Conservation (phyloP, 192 early-diverging fungal genomes). For the Pilobolus umbonatus region DNA sequence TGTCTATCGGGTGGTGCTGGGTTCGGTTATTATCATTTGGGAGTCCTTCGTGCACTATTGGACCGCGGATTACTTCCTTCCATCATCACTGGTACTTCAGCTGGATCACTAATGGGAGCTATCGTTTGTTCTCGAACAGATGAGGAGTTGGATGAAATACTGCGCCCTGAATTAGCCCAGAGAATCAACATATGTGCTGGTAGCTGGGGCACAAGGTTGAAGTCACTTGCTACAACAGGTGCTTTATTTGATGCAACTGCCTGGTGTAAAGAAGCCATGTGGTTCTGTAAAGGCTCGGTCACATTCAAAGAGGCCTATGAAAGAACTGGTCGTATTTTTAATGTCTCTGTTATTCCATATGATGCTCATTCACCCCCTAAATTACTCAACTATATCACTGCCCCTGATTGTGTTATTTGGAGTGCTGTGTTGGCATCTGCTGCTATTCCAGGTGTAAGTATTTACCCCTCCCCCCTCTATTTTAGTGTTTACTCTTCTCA, state of each 20-base stretch:
- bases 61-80: conserved; percentile 62
- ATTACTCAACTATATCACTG: conserved; percentile 83
- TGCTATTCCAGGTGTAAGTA: conserved; percentile 68
- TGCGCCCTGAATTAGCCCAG: conserved; percentile 45
- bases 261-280: conserved; percentile 62
- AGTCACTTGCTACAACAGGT: conserved; percentile 38
- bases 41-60: conserved; percentile 68
- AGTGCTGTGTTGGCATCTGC: conserved; percentile 80
- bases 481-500: background rate
- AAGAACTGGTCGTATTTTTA: conserved; percentile 81
- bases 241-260: conserved; percentile 55
- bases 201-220: conserved; percentile 30
- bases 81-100: conserved; percentile 77
- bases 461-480: background rate
- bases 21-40: conserved; percentile 67
- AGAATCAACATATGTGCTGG: conserved; percentile 53
- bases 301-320: conserved; percentile 92
- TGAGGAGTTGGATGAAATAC: conserved; percentile 51
- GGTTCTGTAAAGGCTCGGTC: conserved; percentile 68
- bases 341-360: conserved; percentile 74
- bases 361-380: conserved; percentile 74
- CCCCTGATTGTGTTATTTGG: conserved; percentile 82
- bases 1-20: conserved; percentile 76
- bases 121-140: conserved; percentile 67
- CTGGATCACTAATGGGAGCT: conserved; percentile 60